Conservation (phyloP, 2,329 filamentous ascomycete species). For the Nigrograna mackinnonii region DNA sequence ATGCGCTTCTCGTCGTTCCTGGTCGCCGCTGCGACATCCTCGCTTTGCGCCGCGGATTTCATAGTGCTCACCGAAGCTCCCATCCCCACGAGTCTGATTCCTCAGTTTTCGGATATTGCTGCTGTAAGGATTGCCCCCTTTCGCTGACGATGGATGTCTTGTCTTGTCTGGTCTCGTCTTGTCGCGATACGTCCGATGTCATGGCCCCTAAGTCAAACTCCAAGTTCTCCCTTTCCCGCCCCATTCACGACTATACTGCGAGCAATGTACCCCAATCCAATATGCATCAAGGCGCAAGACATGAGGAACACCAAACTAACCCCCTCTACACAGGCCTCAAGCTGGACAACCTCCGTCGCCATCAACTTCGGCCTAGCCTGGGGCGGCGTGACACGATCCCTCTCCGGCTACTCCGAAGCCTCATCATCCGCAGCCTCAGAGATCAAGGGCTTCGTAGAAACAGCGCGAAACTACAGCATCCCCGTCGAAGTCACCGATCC, state of each 20-base stretch:
- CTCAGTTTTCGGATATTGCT: background rate
- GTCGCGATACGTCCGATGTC: no score
- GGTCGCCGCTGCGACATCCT: background rate
- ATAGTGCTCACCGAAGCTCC: background rate
- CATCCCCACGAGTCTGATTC: background rate
- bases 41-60: slow-evolving; percentile 1
- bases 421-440: background rate
- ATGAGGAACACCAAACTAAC: no score
- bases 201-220: no score
- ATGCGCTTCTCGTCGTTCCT: background rate
- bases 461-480: slow-evolving; percentile 1
- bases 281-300: no score
- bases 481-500: slow-evolving; percentile 1
- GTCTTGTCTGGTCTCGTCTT: no score
- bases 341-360: slow-evolving; percentile 3
- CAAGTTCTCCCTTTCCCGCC: no score
- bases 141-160: background rate
- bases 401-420: background rate
- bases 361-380: slow-evolving; percentile 1
- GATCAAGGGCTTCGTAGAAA: slow-evolving; percentile 1
- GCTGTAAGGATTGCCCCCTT: background rate
- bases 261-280: no score
- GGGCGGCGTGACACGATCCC: background rate
- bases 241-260: no score
- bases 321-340: background rate